Percentiles rank a stretch among this genome's conserved stretches.
Evolutionary conservation across 495 filamentous ascomycete species (phyloP).

Genomic region (Tetracladium setigerum): DNA sequence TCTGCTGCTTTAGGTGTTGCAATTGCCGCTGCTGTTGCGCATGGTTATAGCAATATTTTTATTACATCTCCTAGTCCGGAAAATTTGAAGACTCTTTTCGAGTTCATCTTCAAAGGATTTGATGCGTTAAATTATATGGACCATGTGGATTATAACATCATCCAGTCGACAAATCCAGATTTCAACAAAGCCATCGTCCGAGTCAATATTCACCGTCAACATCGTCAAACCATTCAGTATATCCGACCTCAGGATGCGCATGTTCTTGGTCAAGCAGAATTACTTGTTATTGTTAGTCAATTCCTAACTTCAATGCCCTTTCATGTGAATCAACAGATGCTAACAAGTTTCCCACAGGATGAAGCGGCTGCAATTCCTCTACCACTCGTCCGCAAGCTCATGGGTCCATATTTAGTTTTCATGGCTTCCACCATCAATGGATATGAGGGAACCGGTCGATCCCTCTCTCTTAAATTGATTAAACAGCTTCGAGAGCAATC

Average conservation of each 20-base stretch:
- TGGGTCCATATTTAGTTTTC: conserved; percentile 98
- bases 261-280: conserved; percentile 88
- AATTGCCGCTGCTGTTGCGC: conserved; percentile 86
- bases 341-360: conserved; percentile 36
- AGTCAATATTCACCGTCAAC: conserved; percentile 91
- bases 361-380: conserved; percentile 96
- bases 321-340: too few relatives aligned
- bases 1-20: conserved; percentile 92
- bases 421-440: conserved; percentile 99
- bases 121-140: conserved; percentile 89
- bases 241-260: conserved; percentile 95
- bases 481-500: conserved; percentile 96
- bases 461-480: conserved; percentile 91
- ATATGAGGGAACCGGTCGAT: conserved; percentile 95
- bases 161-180: conserved; percentile 96
- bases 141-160: conserved; percentile 94
- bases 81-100: conserved; percentile 96
- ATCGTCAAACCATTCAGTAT: conserved; percentile 97
- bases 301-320: too few relatives aligned
- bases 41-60: conserved; percentile 99
- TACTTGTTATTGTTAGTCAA: conserved; percentile 63
- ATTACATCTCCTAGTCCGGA: conserved; percentile 98
- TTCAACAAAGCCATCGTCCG: conserved; percentile 99
- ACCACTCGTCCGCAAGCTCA: conserved; percentile 83
- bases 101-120: conserved; percentile 98